Evolutionary conservation across 2,329 filamentous ascomycete genomes (phyloP), one percentile per base, ranked within the genome.

Genomic region (Aspergillus sp.): DNA sequence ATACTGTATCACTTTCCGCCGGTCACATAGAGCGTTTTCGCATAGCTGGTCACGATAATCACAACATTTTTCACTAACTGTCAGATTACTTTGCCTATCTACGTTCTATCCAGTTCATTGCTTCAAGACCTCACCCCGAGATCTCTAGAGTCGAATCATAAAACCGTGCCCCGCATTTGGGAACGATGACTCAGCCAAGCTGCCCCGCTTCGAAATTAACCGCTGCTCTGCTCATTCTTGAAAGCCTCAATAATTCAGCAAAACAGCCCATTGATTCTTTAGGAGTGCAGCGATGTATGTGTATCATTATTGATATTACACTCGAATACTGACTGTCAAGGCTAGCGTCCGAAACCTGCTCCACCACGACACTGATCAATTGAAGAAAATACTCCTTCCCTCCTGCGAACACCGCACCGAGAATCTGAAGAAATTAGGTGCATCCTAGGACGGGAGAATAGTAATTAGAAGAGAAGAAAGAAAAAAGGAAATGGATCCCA

Each of bases 401-500:
- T 8, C 30, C 46, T 28, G 9, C 47, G 31, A 51, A 43, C 8
- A 48, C 31, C 22, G 55, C 47, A 51, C 15, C 19, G 8, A 15
- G 31, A 50, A 48, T 28, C 22, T 8, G 28, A 28, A 47, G 49
- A 59, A 13, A 56, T 19, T 47, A 49, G 7, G 38, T 15, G 17
- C 15, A 50, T 34, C 15, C 50, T 17, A 9, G 23, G 52, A 31
- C 41, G 22, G n/a, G 34, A 55, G 28, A 52, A 55, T 23, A 48
- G 25, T 28, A 7, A 7, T 28, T 7, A 28, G 25, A 28, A 7
- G 2, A 28, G 25, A 28, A 55, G 41, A 54, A 7, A 50, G 31
- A 41, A 11, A 48, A 28, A 55, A 65, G 19, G 19, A 19, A 54
- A 77, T 77, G 75, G 41, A 69, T 30, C 57, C 71, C 8, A 74